A percentile compares a stretch with the other conserved stretches of the same genome.
These are phyloP conservation scores for Eimeria necatrix DNA, from an alignment of 169 alveolate species.

Conservation along the genomic window DNA sequence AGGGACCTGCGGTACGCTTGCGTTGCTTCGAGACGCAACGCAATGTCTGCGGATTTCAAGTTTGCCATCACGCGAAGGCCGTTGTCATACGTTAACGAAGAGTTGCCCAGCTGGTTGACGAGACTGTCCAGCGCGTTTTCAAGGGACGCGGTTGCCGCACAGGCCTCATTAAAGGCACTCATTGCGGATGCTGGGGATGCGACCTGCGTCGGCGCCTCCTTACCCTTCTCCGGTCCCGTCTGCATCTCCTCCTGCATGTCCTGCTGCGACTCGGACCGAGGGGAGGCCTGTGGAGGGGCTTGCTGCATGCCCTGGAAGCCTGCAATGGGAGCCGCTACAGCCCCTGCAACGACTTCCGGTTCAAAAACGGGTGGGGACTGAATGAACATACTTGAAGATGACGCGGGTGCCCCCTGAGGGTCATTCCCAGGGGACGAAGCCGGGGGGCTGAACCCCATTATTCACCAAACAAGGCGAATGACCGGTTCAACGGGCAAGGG, in stretches of 20 bases:
- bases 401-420: slow-evolving; percentile 64
- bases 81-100: slow-evolving; percentile 76
- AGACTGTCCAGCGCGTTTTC: slow-evolving; percentile 82
- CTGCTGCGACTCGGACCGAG: slow-evolving; percentile 21
- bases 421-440: slow-evolving; percentile 59
- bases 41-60: slow-evolving; percentile 68
- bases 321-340: not conserved
- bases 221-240: slow-evolving; percentile 64
- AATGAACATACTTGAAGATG: slow-evolving; percentile 40
- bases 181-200: slow-evolving; percentile 66
- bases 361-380: slow-evolving; percentile 60
- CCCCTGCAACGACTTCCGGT: slow-evolving; percentile 56
- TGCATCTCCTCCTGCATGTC: slow-evolving; percentile 69
- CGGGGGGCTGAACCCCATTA: slow-evolving; percentile 70
- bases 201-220: slow-evolving; percentile 65
- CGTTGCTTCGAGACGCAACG: slow-evolving; percentile 81
- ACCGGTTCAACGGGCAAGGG: slow-evolving; percentile 58
- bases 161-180: slow-evolving; percentile 68
- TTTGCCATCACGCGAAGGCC: slow-evolving; percentile 78
- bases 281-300: not conserved
- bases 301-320: slow-evolving; percentile 56
- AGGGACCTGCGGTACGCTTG: slow-evolving; percentile 82
- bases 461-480: slow-evolving; percentile 68
- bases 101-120: slow-evolving; percentile 77
- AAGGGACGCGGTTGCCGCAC: slow-evolving; percentile 75